Evolutionary conservation across 2,329 filamentous ascomycete species (phyloP), one percentile per base, ranked within the genome.

Genomic region (Clonostachys sp.): DNA sequence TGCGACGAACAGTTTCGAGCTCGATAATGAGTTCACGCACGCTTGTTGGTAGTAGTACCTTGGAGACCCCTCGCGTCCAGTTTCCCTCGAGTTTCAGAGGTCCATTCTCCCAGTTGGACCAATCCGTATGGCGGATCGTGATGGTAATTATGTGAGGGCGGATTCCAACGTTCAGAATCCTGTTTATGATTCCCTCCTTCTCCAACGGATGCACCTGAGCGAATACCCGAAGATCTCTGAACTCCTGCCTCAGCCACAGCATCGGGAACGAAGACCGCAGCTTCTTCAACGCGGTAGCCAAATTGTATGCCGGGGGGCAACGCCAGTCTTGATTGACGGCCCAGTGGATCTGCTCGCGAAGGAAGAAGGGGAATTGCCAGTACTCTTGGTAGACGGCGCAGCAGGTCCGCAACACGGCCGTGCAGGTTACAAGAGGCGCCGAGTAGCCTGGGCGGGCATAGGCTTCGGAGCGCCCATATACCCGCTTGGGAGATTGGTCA

Each of bases 51-150:
- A 75, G 60, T 30, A 75, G 50, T 1, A 3, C 42, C 1, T 33
- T 7, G 17, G 52, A 47, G 2, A 62, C 43, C 1, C 14, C 39
- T 6, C 53, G 24, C 16, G 74, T 61, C 71, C 72, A 75, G 1
- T 34, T 10, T 1, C 58, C 61, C 1, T 60, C 53, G 24, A 75
- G 65, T 5, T 52, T 49, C 8, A 77, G 56, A 3, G 59, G 60
- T 5, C 53, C 41, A 45, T 73, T 62, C 52, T 74, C 68, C 72
- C 71, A 74, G 16, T 44, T 58, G 69, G 69, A 75, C 62, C 72
- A 77, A 50, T 78, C 74, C 3, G 73, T 65, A 48, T 78, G 74
- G 0, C 74, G 67, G 8, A 78, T 64, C 0, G 73, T 77, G 12
- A 78, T 54, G 0, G 65, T 72, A 2, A 78, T 45, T 2, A 50